Conservation (phyloP, 140 eudicot genomes). For the Senecio squalidus region DNA sequence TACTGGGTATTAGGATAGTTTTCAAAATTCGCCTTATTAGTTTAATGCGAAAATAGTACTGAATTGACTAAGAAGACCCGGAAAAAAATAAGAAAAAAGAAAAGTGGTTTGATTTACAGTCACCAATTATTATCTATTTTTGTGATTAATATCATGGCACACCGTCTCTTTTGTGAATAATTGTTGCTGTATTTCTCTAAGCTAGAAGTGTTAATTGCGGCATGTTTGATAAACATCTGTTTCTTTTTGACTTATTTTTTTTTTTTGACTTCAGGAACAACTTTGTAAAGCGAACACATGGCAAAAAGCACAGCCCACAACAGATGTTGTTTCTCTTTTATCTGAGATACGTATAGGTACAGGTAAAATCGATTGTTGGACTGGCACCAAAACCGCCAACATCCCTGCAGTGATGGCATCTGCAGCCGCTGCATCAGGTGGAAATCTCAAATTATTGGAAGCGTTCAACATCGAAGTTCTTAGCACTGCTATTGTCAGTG, state of each 20-base stretch:
- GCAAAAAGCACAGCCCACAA: conserved; percentile 93
- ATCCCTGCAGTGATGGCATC: conserved; percentile 99
- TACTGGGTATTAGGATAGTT: no score
- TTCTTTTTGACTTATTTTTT: neutral
- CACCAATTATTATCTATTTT: no score
- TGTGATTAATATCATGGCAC: no score
- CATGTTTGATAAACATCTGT: conserved; percentile 2
- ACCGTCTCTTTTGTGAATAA: no score
- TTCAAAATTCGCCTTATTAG: no score
- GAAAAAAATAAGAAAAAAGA: no score
- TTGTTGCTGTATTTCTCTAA: no score
- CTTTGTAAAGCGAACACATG: conserved; percentile 87
- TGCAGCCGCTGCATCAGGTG: conserved; percentile 99
- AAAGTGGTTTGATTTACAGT: no score
- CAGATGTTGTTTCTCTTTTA: conserved; percentile 90
- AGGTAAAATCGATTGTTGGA: conserved; percentile 82
- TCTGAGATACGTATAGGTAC: conserved; percentile 95
- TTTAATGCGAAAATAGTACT: no score
- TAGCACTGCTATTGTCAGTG: conserved; percentile 91
- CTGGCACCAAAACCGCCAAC: conserved; percentile 86
- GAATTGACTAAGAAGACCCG: no score
- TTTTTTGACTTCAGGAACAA: conserved; percentile 55
- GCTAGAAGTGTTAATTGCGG: no score
- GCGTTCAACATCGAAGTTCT: conserved; percentile 92
- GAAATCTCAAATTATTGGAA: conserved; percentile 61